A percentile compares a stretch with the other conserved stretches of the same genome.
phyloP scores from a whole-genome alignment of 2,329 filamentous ascomycete genomes.

The Pseudogymnoascus sp. region DNA sequence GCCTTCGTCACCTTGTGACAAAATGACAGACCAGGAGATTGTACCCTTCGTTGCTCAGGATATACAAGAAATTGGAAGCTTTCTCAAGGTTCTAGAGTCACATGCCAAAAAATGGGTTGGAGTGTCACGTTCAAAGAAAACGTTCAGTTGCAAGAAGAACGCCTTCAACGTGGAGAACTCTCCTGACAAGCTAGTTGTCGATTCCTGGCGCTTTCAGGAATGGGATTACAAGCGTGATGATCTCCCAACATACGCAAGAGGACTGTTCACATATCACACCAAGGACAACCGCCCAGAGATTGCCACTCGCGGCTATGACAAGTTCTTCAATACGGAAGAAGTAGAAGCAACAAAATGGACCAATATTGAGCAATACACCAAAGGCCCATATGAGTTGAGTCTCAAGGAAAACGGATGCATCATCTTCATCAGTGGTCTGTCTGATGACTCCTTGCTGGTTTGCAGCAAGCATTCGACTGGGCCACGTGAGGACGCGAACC shows the following conservation, averaged over 20 bases:
- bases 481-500: conserved; percentile 55
- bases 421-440: conserved; percentile 88
- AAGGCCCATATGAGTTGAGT: conserved; percentile 87
- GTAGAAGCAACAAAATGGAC: conserved; percentile 73
- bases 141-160: conserved; percentile 71
- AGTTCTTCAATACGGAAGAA: conserved; percentile 94
- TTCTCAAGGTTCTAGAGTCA: conserved; percentile 46
- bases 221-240: conserved; percentile 89
- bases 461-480: conserved; percentile 99
- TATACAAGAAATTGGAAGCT: conserved; percentile 47
- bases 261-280: conserved; percentile 78
- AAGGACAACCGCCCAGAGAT: conserved; percentile 64
- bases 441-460: conserved; percentile 83
- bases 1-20: conserved; percentile 18
- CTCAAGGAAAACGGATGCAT: conserved; percentile 99
- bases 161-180: conserved; percentile 60
- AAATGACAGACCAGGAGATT: conserved; percentile 42
- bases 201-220: conserved; percentile 90
- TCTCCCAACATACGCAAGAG: conserved; percentile 85
- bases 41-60: conserved; percentile 63
- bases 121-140: conserved; percentile 47
- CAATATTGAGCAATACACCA: conserved; percentile 65
- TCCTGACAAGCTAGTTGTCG: conserved; percentile 56
- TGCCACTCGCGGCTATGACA: conserved; percentile 85
- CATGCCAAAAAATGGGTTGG: conserved; percentile 50